Evolutionary conservation across 2,329 filamentous ascomycete species (phyloP), one percentile per base, ranked within the genome.

Genomic region (Colletotrichum lini): DNA sequence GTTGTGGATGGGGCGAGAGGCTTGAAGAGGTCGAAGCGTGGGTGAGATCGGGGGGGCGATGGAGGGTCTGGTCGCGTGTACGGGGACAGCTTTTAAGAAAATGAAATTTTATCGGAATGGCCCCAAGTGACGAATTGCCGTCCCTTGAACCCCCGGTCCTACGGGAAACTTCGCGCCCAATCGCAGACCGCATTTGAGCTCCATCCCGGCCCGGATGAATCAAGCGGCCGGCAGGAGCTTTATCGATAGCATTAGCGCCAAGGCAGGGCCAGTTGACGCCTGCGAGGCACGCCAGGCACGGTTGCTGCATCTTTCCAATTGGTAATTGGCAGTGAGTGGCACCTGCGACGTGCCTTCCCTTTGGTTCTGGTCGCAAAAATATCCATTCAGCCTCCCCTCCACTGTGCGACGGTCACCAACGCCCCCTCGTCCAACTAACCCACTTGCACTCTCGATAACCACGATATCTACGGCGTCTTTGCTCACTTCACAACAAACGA

Each of bases 71-170:
- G 65, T 60, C 65, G 67, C 66, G 72, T 69, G 70, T 67, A 59
- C 26, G 47, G 54, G 44, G 58, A 47, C 62, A 64, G 58, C 70
- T 67, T 70, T 59, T 62, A 23, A 54, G 52, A 62, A 49, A 62
- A 62, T 73, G 70, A 73, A 73, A 65, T 73, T 73, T 73, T 73
- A 73, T 67, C 72, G 66, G 66, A 63, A 72, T 72, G 53, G 64
- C 63, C 59, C 47, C 67, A 42, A 67, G 69, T 72, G 69, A 72
- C 69, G 69, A 66, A 69, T 69, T 68, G 69, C 65, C 69, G 47
- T 67, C 67, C 65, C 64, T 68, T 67, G 21, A 26, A 9, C 58
- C 52, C 64, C 54, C 59, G 58, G 47, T 18, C 52, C 40, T 21
- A 18, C 64, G 57, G 65, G 69, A 64, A 63, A 64, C 26, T 18